Evolutionary conservation across 1,284 basidiomycete genomes (phyloP), one percentile per base, ranked within the genome.

Genomic region (Hymenochaete sp.): DNA sequence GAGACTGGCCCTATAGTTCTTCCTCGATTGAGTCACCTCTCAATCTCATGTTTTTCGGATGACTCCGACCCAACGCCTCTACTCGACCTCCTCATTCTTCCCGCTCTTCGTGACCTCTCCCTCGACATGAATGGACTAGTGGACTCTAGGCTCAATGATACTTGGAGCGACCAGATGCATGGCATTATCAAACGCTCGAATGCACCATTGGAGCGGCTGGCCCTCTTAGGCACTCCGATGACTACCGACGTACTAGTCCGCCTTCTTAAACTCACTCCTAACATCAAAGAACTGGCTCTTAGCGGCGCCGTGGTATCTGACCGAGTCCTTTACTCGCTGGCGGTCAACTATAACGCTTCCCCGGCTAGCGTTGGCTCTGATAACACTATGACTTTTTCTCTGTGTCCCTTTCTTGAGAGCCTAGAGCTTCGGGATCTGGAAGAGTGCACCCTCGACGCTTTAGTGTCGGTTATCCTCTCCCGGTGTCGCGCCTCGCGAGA

Each of bases 71-170:
- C 46, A 8, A 31, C 27, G 35, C 26, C 36, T 7, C 46, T 48
- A n/a, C 40, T 48, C 19, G 46, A 29, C 25, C 35, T 43, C 4
- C 40, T 48, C 9, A 21, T 21, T 11, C 16, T 48, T 2, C 46
- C 46, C 14, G 36, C 27, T 18, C 36, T 45, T 18, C 44, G 37
- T 19, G 27, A 38, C 21, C 37, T 45, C 3, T 45, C 37, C 13
- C 21, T 45, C 18, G 44, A 45, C 24, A 45, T 45, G 44, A 45
- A 45, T 39, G 44, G 44, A 10, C 26, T 45, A 10, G 25, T 39
- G 16, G 27, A 39, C 16, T 24, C 36, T 10, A 37, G 32, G 21
- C 44, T 39, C n/a, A 38, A 39, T 29, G 32, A 45, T n/a, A 3
- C 14, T 7, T 45, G 44, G 44, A 45, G 44, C 25, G 27, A 38